phyloP scores from a whole-genome alignment of 1,284 basidiomycete genomes.

The Tilletia caries region DNA sequence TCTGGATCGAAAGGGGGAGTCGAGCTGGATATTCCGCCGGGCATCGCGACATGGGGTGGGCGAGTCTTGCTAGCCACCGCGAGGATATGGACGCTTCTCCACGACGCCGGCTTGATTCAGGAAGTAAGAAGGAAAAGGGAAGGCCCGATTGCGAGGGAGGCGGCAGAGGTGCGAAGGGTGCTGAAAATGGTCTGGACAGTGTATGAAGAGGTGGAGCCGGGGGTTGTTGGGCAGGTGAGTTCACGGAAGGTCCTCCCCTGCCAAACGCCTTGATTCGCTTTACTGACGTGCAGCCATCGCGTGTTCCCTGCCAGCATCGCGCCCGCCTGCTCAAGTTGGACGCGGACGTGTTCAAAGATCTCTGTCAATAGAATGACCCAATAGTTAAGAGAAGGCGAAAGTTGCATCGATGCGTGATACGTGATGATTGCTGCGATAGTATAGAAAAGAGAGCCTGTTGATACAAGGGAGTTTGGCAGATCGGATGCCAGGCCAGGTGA shows the following conservation, averaged over 20 bases:
- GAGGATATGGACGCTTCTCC: background rate
- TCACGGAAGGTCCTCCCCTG: background rate
- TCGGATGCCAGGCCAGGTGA: no score
- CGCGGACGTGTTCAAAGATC: background rate
- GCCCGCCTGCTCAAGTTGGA: background rate
- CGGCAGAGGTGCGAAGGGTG: background rate
- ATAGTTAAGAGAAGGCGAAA: no score
- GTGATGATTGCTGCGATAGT: no score
- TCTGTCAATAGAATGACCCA: background rate
- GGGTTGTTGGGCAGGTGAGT: background rate
- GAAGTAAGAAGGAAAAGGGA: background rate
- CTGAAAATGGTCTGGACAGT: background rate
- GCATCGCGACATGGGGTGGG: background rate
- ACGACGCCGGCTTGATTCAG: conserved; percentile 8
- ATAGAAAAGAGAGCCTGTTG: no score
- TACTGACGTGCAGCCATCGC: background rate
- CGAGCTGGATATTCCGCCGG: background rate
- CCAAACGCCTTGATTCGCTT: background rate
- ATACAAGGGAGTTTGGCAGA: no score
- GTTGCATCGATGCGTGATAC: no score
- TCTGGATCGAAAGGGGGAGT: no score
- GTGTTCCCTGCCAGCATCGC: background rate
- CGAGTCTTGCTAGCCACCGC: background rate
- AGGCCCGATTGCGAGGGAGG: conserved; percentile 1
- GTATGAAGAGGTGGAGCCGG: background rate